These are phyloP conservation scores for Candida michaelii DNA, from an alignment of 805 yeast genomes.

Conservation along the genomic window DNA sequence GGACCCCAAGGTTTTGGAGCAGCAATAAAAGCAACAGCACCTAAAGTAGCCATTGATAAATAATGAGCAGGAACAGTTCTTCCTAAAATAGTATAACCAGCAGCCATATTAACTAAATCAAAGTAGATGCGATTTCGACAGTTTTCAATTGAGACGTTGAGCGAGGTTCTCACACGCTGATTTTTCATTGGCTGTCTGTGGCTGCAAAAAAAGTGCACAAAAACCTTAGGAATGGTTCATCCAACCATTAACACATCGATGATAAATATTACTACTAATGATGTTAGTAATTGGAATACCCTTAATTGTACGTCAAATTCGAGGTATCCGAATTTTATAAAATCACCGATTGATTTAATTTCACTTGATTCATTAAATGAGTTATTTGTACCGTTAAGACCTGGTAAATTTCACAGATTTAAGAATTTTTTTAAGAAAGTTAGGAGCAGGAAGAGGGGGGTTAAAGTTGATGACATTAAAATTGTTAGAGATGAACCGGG, in stretches of 20 bases:
- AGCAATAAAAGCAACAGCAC: slow-evolving; percentile 60
- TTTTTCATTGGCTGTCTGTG: slow-evolving; percentile 14
- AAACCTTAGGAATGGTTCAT: not conserved
- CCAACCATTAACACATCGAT: not conserved
- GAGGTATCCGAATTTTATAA: not conserved
- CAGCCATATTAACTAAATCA: slow-evolving; percentile 55
- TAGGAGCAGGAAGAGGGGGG: not conserved
- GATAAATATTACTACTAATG: not conserved
- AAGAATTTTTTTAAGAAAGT: not conserved
- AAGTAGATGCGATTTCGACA: slow-evolving; percentile 1
- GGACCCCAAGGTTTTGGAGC: slow-evolving; percentile 76
- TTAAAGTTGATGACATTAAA: not conserved
- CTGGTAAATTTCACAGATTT: not conserved
- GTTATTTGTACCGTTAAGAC: slow-evolving; percentile 3
- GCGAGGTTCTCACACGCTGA: slow-evolving; percentile 5
- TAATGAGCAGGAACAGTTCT: slow-evolving; percentile 80
- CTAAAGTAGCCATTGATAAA: slow-evolving; percentile 79
- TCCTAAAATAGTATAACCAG: slow-evolving; percentile 83
- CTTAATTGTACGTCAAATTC: not conserved
- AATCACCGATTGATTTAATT: slow-evolving; percentile 5
- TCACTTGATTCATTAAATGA: not conserved
- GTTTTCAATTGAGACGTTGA: not conserved
- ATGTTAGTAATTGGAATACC: not conserved
- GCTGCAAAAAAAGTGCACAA: slow-evolving; percentile 15
- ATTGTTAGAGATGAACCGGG: not conserved